Base-by-base conservation (phyloP, 202 grass and related monocot genomes). In the Setaria italica region DNA sequence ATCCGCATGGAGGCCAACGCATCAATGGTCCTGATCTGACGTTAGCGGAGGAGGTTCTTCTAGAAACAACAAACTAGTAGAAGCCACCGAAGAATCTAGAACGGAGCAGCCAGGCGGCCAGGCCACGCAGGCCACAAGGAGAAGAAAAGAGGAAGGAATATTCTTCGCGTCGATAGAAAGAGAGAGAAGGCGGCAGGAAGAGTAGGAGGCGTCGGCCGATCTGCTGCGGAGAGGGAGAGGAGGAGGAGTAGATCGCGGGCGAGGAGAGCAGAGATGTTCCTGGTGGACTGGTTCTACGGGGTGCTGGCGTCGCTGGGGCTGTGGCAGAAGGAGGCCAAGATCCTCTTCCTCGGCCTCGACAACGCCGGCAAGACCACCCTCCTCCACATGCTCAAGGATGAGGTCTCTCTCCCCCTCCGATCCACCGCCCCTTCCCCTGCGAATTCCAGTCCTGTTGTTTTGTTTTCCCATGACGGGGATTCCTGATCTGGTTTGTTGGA, bases 261-360 rank as follows among this genome's bases (percentile, higher is more conserved):
- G 47, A 30, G 15, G 15, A 32, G 41, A 34, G 49, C n/a, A 4
- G 74, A 59, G 82, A 91, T 88, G 85, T 91, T 91, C 68, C 57
- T 88, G 16, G 85, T 91, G 66, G 86, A 88, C 55, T 91, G 89
- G 89, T 91, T 91, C 72, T 91, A 91, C 47, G 85, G 89, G 71
- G 89, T 91, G 77, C 85, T 91, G 47, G 89, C 85, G 37, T 91
- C 85, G 82, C 89, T 88, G 49, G 89, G 85, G 64, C 72, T 88
- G 72, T 88, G 89, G 85, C 89, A 91, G 82, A 91, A 91, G 82
- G 85, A 88, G 85, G 89, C 89, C 35, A 91, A 91, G 82, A 88
- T 91, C 82, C 72, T 88, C 75, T 91, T 91, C 86, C 90, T 88
- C 49, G 86, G 90, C 78, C 78, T 91, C 58, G 86, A 91, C 72